These are phyloP conservation scores for Saccharomyces pastorianus DNA, from an alignment of 1,139 yeast genomes.

Conservation along the genomic window DNA sequence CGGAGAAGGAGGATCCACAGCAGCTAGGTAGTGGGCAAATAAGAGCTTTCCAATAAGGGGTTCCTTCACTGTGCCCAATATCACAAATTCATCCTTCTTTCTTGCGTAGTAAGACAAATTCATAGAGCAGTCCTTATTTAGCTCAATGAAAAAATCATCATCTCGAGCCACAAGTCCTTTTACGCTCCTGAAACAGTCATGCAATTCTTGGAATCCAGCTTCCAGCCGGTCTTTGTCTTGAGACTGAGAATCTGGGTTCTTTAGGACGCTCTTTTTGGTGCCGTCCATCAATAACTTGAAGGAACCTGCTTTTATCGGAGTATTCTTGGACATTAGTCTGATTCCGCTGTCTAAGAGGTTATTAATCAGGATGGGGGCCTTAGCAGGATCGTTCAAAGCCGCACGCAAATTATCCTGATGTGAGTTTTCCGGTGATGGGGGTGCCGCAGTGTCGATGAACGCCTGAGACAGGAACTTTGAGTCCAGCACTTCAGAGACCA, in stretches of 20 bases:
- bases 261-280: conserved; percentile 40
- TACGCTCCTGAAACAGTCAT: conserved; percentile 2
- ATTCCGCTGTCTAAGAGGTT: conserved; percentile 49
- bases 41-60: conserved; percentile 44
- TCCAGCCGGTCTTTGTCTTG: conserved; percentile 1
- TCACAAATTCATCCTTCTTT: conserved; percentile 23
- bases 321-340: conserved; percentile 58
- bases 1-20: conserved; percentile 43
- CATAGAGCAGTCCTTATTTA: conserved; percentile 38
- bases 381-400: conserved; percentile 49
- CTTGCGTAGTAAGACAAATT: conserved; percentile 37
- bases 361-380: conserved; percentile 45
- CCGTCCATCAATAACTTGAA: conserved; percentile 82
- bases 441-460: conserved; percentile 24
- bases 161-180: conserved; percentile 6
- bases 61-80: conserved; percentile 40
- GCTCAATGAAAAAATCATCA: conserved; percentile 37
- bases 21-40: conserved; percentile 49
- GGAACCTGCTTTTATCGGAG: conserved; percentile 81
- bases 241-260: conserved; percentile 1
- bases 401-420: conserved; percentile 42
- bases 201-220: conserved; percentile 3
- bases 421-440: conserved; percentile 9
- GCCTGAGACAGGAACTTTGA: conserved; percentile 32
- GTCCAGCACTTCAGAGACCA: conserved; percentile 39